Base-by-base conservation (phyloP, 495 filamentous ascomycete species). In the Wilcoxina mikolae region DNA sequence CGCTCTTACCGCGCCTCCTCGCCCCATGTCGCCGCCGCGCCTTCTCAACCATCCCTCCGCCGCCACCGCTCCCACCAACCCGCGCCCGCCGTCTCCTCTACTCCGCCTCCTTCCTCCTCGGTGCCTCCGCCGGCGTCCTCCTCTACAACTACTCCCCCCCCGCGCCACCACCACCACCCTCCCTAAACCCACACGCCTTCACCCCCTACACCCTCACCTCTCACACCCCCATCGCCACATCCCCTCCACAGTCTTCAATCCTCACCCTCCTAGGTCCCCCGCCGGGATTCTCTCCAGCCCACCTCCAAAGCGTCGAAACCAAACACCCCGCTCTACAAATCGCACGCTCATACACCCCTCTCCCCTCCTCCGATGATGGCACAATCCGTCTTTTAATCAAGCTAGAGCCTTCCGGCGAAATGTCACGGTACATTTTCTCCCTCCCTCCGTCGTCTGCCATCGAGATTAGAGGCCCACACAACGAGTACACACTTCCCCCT, bases 251-350 rank as follows among this genome's bases (percentile, higher is more conserved):
- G 0, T 82, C 81, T 58, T 78, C 82, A 61, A 76, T 95, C 46
- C 79, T 95, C 61, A 85, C 79, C 1, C 70, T 94, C 9, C 69
- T 74, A 33, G 76, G 74, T 43, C 70, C 67, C 56, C n/a, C 58
- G 18, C 56, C 44, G 15, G 22, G 23, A 11, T 38, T 9, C 26
- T 33, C 18, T 15, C 29, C 17, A 24, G 50, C 12, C 12, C 23
- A 38, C n/a, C 45, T 91, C 33, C 89, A 87, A 81, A 86, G 82
- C 55, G 81, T 95, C 15, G 85, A 94, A 74, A 74, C 94, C 61
- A 94, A 94, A 67, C 90, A 98, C 67, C 91, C 91, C 7, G 80
- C 93, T 63, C 60, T 95, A 49, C 87, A 94, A 64, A 90, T 98
- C 45, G 83, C 84, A 33, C 70, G 91, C 49, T 77, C 82, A 17